Evolutionary conservation across 805 yeast genomes (phyloP).

Genomic region (Pichia thaimueangensis): DNA sequence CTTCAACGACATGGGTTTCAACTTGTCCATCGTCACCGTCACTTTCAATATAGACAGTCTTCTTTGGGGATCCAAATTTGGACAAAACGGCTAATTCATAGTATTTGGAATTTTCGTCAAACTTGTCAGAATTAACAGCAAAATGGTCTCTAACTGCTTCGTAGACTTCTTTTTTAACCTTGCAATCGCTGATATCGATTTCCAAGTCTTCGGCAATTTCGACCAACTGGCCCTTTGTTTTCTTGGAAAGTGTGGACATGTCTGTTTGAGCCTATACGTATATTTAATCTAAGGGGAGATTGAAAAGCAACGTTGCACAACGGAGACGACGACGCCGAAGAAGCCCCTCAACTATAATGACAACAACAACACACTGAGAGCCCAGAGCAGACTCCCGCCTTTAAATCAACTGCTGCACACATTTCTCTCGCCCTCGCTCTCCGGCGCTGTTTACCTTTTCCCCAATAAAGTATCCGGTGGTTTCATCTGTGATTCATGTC

Average conservation of each 20-base stretch:
- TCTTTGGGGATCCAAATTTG: conserved; percentile 13
- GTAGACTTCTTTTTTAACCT: conserved; percentile 26
- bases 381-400: background rate
- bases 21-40: conserved; percentile 11
- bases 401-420: background rate
- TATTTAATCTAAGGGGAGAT: too few species aligned
- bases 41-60: conserved; percentile 13
- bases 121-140: conserved; percentile 18
- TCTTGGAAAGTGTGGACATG: conserved; percentile 23
- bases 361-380: too few species aligned
- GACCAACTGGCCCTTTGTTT: conserved; percentile 27
- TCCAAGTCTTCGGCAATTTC: conserved; percentile 28
- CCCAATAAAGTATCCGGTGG: conserved; percentile 10
- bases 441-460: conserved; percentile 9
- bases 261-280: too few species aligned
- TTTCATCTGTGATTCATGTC: too few species aligned
- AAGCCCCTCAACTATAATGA: too few species aligned
- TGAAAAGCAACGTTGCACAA: too few species aligned
- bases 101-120: conserved; percentile 22
- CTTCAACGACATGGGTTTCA: conserved; percentile 11
- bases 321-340: too few species aligned
- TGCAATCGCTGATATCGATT: conserved; percentile 19
- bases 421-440: background rate
- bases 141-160: conserved; percentile 21
- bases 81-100: conserved; percentile 22